Percentiles rank a stretch among this genome's conserved stretches.
phyloP scores from a whole-genome alignment of 78 protist species.

The Chrysochromulina tobinii region DNA sequence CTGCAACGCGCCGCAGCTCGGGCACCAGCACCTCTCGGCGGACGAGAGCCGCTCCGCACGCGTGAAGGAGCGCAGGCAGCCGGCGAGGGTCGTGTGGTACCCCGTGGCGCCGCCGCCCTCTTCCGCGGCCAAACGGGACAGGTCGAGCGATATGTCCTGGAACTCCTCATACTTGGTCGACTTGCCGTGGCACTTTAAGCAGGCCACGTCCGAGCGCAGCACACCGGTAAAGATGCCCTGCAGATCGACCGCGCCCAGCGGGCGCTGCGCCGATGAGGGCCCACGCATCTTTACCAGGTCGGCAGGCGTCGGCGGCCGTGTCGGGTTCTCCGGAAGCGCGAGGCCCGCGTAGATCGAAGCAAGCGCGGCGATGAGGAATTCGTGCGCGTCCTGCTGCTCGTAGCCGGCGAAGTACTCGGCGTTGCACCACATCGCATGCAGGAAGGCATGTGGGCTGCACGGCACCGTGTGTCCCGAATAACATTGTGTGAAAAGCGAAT shows the following conservation, averaged over 20 bases:
- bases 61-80: background rate
- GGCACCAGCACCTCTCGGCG: background rate
- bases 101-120: too few relatives aligned
- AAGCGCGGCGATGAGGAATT: conserved; percentile 74
- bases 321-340: too few relatives aligned
- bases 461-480: conserved; percentile 60
- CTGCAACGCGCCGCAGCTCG: background rate
- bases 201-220: conserved; percentile 37
- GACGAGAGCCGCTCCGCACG: background rate
- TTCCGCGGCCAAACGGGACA: background rate
- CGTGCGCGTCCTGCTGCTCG: conserved; percentile 91
- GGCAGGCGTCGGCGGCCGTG: too few relatives aligned
- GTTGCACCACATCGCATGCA: conserved; percentile 65
- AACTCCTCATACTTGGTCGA: conserved; percentile 30
- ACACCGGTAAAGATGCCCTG: conserved; percentile 48
- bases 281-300: too few relatives aligned
- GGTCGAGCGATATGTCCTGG: conserved; percentile 51
- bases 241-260: background rate
- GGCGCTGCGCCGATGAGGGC: too few relatives aligned
- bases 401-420: conserved; percentile 71
- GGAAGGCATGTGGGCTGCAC: conserved; percentile 64
- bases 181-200: conserved; percentile 22
- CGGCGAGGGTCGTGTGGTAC: background rate
- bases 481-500: conserved; percentile 33
- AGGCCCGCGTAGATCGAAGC: conserved; percentile 54